Evolutionary conservation across 257 asterid species (phyloP).

Genomic region (Gardenia jasminoides): DNA sequence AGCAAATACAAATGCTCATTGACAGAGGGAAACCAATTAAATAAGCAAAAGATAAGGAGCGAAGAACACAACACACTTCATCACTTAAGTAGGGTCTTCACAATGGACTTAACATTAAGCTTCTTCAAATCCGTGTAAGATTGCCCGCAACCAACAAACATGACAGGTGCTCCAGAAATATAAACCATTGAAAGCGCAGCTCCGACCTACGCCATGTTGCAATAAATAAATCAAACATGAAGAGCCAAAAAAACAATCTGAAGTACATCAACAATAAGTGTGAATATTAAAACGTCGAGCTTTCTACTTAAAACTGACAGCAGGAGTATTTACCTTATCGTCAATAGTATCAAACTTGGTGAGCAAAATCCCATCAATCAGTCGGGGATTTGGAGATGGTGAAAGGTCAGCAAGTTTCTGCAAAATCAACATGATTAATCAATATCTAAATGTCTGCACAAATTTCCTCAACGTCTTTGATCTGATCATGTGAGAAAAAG

Average conservation of each 20-base stretch:
- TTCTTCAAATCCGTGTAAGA: conserved; percentile 91
- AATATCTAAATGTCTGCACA: neutral
- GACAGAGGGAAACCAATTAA: conserved; percentile 10
- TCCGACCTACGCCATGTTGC: conserved; percentile 62
- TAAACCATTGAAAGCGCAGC: conserved; percentile 98
- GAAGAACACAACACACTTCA: conserved; percentile 1
- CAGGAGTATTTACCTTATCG: conserved; percentile 59
- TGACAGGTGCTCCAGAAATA: conserved; percentile 91
- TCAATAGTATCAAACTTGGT: conserved; percentile 95
- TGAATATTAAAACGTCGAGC: neutral
- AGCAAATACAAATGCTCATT: neutral
- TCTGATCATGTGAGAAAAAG: neutral
- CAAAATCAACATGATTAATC: conserved; percentile 13
- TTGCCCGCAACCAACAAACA: conserved; percentile 98
- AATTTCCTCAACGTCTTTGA: neutral
- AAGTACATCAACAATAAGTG: neutral
- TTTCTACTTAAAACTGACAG: neutral
- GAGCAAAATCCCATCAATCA: conserved; percentile 92
- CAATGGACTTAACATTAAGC: conserved; percentile 89
- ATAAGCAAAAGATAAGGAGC: neutral
- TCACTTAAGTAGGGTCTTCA: conserved; percentile 84
- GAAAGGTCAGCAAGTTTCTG: conserved; percentile 95
- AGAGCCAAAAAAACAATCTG: neutral
- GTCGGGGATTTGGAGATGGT: conserved; percentile 74
- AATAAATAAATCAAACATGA: neutral